Evolutionary conservation across 305 asterid genomes (phyloP).

Genomic region (Solanum chacoense): DNA sequence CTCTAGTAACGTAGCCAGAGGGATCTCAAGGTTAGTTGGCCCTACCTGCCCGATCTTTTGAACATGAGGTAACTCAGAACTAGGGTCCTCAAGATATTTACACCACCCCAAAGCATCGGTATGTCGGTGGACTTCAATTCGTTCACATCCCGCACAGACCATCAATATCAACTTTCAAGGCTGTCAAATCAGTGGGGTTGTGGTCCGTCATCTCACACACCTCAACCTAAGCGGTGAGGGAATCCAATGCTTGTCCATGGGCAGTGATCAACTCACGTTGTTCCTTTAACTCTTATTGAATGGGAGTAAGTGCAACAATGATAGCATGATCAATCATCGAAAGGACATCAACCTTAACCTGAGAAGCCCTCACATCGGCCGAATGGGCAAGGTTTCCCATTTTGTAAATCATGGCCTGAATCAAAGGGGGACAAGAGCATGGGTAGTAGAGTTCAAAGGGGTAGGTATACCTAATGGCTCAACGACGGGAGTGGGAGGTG

Average conservation of each 20-base stretch:
- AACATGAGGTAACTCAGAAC: neutral
- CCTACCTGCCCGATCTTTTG: no score
- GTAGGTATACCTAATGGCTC: no score
- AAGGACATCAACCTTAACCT: neutral
- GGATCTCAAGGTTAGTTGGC: neutral
- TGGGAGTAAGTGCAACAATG: neutral
- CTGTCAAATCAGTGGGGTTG: no score
- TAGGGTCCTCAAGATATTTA: neutral
- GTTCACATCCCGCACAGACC: neutral
- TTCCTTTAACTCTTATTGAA: no score
- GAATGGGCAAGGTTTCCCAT: neutral
- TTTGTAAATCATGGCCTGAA: neutral
- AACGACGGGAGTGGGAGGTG: no score
- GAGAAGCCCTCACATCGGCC: neutral
- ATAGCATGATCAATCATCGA: no score
- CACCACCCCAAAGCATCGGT: neutral
- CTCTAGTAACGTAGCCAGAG: accelerated
- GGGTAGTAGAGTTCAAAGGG: no score
- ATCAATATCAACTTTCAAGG: neutral
- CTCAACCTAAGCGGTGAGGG: neutral
- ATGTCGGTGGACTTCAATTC: neutral
- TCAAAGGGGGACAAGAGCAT: neutral
- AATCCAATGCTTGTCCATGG: neutral
- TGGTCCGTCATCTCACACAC: neutral
- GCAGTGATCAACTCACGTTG: neutral